Conservation (phyloP, 2,329 filamentous ascomycete genomes). For the Epichloe typhina region DNA sequence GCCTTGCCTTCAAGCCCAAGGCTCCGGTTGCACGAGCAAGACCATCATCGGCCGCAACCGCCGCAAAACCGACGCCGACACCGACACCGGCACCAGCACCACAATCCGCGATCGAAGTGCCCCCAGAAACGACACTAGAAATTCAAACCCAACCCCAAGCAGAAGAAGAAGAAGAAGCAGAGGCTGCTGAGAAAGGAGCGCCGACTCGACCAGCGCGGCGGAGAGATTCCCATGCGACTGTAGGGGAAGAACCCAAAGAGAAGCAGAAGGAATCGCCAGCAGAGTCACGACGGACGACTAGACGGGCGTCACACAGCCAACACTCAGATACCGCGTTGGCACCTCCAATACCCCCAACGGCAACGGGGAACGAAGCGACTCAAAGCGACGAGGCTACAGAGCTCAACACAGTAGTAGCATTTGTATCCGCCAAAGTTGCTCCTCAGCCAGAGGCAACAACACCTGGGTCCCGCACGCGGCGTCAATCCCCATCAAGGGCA, state of each 20-base stretch:
- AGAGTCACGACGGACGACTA: background rate
- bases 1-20: conserved; percentile 57
- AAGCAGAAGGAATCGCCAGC: background rate
- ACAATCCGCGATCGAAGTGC: conserved; percentile 3
- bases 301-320: conserved; percentile 3
- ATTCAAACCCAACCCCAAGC: background rate
- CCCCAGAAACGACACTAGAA: background rate
- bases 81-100: background rate
- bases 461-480: background rate
- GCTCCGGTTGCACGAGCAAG: conserved; percentile 37
- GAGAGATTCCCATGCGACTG: background rate
- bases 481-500: background rate
- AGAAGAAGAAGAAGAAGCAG: background rate
- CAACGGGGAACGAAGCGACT: background rate
- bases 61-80: conserved; percentile 2
- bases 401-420: background rate
- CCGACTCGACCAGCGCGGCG: background rate
- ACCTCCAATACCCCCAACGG: background rate
- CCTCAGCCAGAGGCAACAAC: background rate
- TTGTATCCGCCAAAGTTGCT: background rate
- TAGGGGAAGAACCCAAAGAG: background rate
- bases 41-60: conserved; percentile 2
- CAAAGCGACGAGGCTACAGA: background rate
- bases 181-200: background rate
- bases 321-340: background rate